Conservation (phyloP, 768 basidiomycete species). For the Leucocoprinus birnbaumii region DNA sequence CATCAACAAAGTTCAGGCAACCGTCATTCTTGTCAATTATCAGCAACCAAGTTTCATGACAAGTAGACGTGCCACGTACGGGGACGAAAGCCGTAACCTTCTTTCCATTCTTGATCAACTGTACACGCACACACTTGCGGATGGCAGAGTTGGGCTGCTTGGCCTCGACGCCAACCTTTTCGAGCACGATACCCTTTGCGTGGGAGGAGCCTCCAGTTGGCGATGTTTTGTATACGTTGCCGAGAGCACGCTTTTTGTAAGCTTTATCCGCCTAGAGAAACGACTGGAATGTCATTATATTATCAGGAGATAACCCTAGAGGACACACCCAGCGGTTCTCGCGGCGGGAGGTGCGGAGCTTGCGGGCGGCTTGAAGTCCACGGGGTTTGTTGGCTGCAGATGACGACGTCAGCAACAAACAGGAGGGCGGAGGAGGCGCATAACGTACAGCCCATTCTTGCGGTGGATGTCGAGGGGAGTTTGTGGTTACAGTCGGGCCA, state of each 20-base stretch:
- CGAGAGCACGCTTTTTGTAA: conserved; percentile 99
- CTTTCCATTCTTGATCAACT: conserved; percentile 99
- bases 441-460: conserved; percentile 83
- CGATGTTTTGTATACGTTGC: conserved; percentile 99
- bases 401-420: conserved; percentile 14
- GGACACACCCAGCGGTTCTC: conserved; percentile 92
- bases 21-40: conserved; percentile 72
- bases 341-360: conserved; percentile 90
- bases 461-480: conserved; percentile 24
- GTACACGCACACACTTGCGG: conserved; percentile 99
- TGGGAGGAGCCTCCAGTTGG: conserved; percentile 99
- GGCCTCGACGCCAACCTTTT: conserved; percentile 99
- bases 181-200: conserved; percentile 99
- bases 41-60: conserved; percentile 1
- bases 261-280: conserved; percentile 84
- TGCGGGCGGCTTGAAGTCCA: conserved; percentile 98
- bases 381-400: conserved; percentile 93
- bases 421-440: conserved; percentile 14
- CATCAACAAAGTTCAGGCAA: conserved; percentile 97
- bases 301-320: neutral
- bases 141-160: conserved; percentile 99
- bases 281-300: conserved; percentile 12
- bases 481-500: conserved; percentile 11
- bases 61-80: conserved; percentile 44
- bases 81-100: conserved; percentile 99